phyloP scores from a whole-genome alignment of 805 yeast species.

The Pichia thaimueangensis region DNA sequence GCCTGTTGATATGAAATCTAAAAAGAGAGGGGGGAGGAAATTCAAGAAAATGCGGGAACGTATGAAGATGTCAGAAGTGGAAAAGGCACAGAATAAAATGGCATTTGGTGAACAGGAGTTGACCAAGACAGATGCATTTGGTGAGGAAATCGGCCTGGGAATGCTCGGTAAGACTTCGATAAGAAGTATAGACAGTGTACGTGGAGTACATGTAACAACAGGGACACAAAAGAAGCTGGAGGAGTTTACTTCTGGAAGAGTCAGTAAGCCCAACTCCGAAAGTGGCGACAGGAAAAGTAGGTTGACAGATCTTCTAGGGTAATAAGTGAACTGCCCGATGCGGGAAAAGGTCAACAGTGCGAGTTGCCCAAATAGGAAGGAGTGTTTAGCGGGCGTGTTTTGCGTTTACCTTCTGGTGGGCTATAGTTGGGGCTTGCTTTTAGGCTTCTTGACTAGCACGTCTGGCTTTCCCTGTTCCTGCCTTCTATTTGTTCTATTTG shows the following conservation, averaged over 20 bases:
- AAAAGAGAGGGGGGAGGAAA: slow-evolving; percentile 81
- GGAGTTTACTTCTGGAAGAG: slow-evolving; percentile 4
- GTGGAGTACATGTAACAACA: slow-evolving; percentile 13
- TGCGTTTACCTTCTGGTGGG: not conserved
- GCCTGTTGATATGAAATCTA: slow-evolving; percentile 70
- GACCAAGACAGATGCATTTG: slow-evolving; percentile 54
- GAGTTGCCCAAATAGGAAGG: not conserved
- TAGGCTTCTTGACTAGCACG: no score
- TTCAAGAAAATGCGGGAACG: slow-evolving; percentile 76
- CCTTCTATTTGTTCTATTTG: not conserved
- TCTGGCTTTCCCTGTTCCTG: not conserved
- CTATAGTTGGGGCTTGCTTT: not conserved
- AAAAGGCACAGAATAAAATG: slow-evolving; percentile 79
- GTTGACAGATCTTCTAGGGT: not conserved
- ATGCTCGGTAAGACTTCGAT: slow-evolving; percentile 41
- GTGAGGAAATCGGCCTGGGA: slow-evolving; percentile 81
- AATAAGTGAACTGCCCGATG: not conserved
- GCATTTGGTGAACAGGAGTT: slow-evolving; percentile 74
- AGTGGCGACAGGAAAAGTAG: not conserved
- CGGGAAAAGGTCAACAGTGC: slow-evolving; percentile 14
- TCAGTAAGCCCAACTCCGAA: not conserved
- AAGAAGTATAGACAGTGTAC: slow-evolving; percentile 15
- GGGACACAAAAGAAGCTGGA: slow-evolving; percentile 13
- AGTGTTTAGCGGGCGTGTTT: not conserved
- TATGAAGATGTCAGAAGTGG: slow-evolving; percentile 71